Evolutionary conservation across 192 early-diverging fungal species (phyloP).

Genomic region (Coemansia sp.): DNA sequence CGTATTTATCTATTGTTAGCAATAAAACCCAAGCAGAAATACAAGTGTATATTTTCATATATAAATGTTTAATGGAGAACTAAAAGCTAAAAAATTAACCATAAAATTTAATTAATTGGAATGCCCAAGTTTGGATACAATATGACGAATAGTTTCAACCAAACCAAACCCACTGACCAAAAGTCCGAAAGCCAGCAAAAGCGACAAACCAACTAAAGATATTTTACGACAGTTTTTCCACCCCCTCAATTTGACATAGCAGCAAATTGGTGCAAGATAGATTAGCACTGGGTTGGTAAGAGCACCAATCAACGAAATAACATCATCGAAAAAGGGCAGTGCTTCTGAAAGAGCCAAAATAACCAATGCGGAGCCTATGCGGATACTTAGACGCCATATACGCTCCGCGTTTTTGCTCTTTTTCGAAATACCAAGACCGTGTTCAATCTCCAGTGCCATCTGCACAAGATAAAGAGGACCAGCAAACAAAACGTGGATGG

Average conservation of each 20-base stretch:
- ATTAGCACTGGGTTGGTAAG: slow-evolving; percentile 69
- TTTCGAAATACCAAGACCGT: slow-evolving; percentile 53
- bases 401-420: slow-evolving; percentile 55
- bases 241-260: slow-evolving; percentile 67
- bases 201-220: slow-evolving; percentile 15
- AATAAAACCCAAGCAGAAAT: too few species aligned
- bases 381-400: slow-evolving; percentile 52
- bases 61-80: neutral
- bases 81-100: neutral
- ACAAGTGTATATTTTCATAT: neutral
- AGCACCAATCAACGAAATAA: slow-evolving; percentile 71
- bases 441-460: slow-evolving; percentile 59
- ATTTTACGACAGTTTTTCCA: slow-evolving; percentile 49
- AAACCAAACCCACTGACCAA: slow-evolving; percentile 64
- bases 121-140: slow-evolving; percentile 44
- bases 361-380: slow-evolving; percentile 55
- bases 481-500: slow-evolving; percentile 72
- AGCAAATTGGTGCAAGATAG: slow-evolving; percentile 72
- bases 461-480: slow-evolving; percentile 71
- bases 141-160: slow-evolving; percentile 59
- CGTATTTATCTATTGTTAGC: too few species aligned
- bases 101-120: slow-evolving; percentile 10
- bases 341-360: slow-evolving; percentile 61
- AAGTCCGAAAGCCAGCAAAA: slow-evolving; percentile 57
- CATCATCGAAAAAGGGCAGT: slow-evolving; percentile 73